These are phyloP conservation scores for Trypanosoma rangeli DNA, from an alignment of 208 protist species.

Conservation along the genomic window DNA sequence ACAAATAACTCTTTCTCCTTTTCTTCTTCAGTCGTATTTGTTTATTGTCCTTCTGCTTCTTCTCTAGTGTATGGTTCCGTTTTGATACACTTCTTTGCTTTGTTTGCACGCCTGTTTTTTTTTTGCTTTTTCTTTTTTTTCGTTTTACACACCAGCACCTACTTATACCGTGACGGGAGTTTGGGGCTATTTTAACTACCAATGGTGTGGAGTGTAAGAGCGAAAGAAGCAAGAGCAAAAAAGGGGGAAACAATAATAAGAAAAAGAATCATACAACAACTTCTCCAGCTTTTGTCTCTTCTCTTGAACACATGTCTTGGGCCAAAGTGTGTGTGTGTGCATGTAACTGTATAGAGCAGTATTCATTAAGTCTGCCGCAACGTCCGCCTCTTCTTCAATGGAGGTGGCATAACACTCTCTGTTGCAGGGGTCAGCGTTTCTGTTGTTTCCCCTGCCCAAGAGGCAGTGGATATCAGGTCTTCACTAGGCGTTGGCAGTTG, in stretches of 20 bases:
- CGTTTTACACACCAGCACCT: not conserved
- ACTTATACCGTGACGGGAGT: not conserved
- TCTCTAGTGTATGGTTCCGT: not conserved
- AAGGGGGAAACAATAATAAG: not conserved
- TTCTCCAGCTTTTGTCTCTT: not conserved
- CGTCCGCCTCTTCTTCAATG: slow-evolving; percentile 80
- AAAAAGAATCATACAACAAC: not conserved
- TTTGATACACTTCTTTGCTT: not conserved
- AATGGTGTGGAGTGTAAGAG: not conserved
- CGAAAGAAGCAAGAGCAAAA: not conserved
- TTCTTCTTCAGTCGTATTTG: slow-evolving; percentile 13
- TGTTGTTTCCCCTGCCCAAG: not conserved
- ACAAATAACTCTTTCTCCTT: not conserved
- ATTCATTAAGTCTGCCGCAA: slow-evolving; percentile 65
- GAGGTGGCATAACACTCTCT: slow-evolving; percentile 12
- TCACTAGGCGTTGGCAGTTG: not conserved
- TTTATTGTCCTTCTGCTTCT: not conserved
- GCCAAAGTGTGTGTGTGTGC: not conserved
- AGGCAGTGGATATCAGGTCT: not conserved
- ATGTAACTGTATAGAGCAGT: not conserved
- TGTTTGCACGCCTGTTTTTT: slow-evolving; percentile 16
- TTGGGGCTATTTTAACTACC: not conserved
- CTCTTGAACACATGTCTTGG: not conserved
- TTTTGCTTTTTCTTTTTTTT: slow-evolving; percentile 11
- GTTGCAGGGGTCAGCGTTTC: slow-evolving; percentile 5